Conservation (phyloP, 257 asterid genomes). For the Gentiana macrophylla region DNA sequence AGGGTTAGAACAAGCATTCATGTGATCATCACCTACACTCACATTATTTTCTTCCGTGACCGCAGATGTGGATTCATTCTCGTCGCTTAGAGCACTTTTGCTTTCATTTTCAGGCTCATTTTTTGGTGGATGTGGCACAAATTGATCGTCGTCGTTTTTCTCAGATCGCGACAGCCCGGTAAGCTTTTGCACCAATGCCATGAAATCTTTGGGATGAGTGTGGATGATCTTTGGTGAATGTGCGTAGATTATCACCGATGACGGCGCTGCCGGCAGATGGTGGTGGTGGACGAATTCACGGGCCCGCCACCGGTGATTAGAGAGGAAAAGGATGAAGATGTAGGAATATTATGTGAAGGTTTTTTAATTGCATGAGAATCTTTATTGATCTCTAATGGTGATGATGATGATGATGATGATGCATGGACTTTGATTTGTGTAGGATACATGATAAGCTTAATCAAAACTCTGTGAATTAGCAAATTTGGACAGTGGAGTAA, state of each 20-base stretch:
- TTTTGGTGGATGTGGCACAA: background rate
- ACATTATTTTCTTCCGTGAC: slow-evolving; percentile 14
- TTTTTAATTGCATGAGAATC: slow-evolving; percentile 25
- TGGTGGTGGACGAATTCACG: background rate
- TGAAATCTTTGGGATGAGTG: slow-evolving; percentile 30
- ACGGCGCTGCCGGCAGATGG: slow-evolving; percentile 13
- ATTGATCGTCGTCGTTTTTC: slow-evolving; percentile 4
- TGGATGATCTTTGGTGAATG: slow-evolving; percentile 31
- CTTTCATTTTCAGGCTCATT: background rate
- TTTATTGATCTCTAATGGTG: slow-evolving; percentile 16
- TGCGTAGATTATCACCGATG: slow-evolving; percentile 32
- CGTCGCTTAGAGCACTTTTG: slow-evolving; percentile 8
- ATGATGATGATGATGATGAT: background rate
- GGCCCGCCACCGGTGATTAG: background rate
- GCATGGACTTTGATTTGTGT: slow-evolving; percentile 10
- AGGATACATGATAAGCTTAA: slow-evolving; percentile 7
- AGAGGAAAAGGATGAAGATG: slow-evolving; percentile 10
- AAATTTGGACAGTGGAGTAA: background rate
- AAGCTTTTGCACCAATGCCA: slow-evolving; percentile 36
- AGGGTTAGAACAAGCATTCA: slow-evolving; percentile 16
- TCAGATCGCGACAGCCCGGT: slow-evolving; percentile 24
- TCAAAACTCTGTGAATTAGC: background rate
- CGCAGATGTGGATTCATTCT: slow-evolving; percentile 18
- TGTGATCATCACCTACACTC: slow-evolving; percentile 16
- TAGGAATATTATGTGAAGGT: slow-evolving; percentile 5